Evolutionary conservation across 352 stramenopile species (phyloP).

Genomic region (Globisporangium nagaii): DNA sequence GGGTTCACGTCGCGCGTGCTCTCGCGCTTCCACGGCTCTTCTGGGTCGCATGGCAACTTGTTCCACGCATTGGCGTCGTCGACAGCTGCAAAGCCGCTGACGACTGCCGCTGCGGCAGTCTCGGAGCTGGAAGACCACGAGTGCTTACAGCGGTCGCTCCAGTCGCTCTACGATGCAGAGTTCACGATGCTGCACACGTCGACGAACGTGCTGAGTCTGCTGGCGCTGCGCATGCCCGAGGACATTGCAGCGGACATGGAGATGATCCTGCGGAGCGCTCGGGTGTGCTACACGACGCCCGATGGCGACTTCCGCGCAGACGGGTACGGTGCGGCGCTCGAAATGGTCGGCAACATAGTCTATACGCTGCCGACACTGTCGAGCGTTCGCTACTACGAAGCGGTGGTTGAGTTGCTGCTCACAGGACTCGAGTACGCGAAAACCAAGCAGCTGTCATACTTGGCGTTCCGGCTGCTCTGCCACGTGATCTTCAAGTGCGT

Average conservation of each 20-base stretch:
- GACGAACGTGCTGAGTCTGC: conserved; percentile 47
- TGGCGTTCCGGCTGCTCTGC: conserved; percentile 62
- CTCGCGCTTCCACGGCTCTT: conserved; percentile 53
- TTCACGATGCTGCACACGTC: conserved; percentile 51
- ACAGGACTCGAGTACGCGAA: conserved; percentile 52
- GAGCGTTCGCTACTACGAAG: conserved; percentile 15
- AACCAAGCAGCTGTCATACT: conserved; percentile 51
- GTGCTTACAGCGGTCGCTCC: conserved; percentile 33
- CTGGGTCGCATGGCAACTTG: conserved; percentile 43
- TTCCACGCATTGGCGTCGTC: conserved; percentile 53
- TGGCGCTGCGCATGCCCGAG: conserved; percentile 40
- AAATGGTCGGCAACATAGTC: conserved; percentile 57
- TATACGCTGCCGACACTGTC: conserved; percentile 13
- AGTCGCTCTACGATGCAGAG: conserved; percentile 53
- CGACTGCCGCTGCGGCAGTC: neutral
- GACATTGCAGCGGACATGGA: conserved; percentile 32
- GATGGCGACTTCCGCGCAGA: conserved; percentile 64
- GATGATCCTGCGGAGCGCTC: conserved; percentile 29
- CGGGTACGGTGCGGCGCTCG: conserved; percentile 51
- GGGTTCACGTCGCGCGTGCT: conserved; percentile 72
- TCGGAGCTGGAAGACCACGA: conserved; percentile 19
- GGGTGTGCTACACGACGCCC: conserved; percentile 46
- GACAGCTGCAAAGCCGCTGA: conserved; percentile 1
- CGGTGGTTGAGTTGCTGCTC: conserved; percentile 38
- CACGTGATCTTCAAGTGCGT: conserved; percentile 52